Evolutionary conservation across 2,329 filamentous ascomycete genomes (phyloP).

Genomic region (Penicillium crustosum): DNA sequence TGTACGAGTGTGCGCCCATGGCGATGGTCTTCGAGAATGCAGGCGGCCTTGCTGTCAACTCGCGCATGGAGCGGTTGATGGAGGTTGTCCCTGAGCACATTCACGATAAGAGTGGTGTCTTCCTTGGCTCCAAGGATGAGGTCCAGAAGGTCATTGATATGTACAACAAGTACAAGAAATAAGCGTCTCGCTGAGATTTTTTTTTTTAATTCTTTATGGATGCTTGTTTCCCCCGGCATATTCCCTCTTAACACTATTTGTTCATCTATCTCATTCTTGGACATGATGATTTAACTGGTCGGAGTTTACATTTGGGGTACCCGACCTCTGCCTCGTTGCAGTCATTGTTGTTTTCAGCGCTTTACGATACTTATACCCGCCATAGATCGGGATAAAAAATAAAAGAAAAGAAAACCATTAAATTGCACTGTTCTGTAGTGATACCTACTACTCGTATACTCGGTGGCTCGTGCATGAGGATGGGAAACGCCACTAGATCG

Average conservation of each 20-base stretch:
- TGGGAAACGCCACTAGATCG: background rate
- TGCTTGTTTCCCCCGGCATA: background rate
- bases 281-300: conserved; percentile 11
- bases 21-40: conserved; percentile 99
- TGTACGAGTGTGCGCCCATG: conserved; percentile 99
- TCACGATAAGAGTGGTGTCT: conserved; percentile 93
- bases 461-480: background rate
- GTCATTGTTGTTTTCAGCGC: conserved; percentile 11
- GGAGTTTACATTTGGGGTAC: conserved; percentile 1
- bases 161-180: conserved; percentile 58
- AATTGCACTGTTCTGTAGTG: background rate
- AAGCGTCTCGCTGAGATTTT: conserved; percentile 7
- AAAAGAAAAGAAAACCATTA: conserved; percentile 13
- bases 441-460: background rate
- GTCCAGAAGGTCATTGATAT: conserved; percentile 90
- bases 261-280: conserved; percentile 9
- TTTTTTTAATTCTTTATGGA: conserved; percentile 9
- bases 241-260: conserved; percentile 4
- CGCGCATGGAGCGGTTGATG: conserved; percentile 87
- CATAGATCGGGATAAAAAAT: conserved; percentile 5
- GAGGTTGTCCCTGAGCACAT: conserved; percentile 87
- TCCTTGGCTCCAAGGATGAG: conserved; percentile 91
- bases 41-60: conserved; percentile 88
- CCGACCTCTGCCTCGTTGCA: conserved; percentile 4
- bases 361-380: conserved; percentile 12